Conservation (phyloP, 1,284 basidiomycete species). For the Rhodotorula sp. region DNA sequence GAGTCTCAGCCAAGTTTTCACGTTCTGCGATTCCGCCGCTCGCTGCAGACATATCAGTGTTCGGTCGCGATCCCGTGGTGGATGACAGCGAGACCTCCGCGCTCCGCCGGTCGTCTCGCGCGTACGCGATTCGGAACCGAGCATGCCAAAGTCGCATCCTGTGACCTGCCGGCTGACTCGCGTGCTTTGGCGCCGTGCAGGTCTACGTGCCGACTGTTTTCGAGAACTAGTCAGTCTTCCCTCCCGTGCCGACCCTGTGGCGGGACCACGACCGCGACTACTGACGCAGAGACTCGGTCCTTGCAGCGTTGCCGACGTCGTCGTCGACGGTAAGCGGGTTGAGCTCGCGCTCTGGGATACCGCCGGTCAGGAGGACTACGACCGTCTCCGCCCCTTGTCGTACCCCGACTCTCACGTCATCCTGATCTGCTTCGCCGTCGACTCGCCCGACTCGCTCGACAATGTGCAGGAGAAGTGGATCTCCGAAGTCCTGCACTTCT, state of each 20-base stretch:
- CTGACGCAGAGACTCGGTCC: neutral
- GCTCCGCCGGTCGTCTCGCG: too few species aligned
- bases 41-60: too few species aligned
- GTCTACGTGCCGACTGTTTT: conserved; percentile 97
- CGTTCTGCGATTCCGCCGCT: neutral
- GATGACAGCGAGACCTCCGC: too few species aligned
- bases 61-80: too few species aligned
- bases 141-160: neutral
- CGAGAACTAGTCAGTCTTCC: conserved; percentile 62
- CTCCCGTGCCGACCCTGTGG: neutral
- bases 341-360: conserved; percentile 98
- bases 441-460: conserved; percentile 88
- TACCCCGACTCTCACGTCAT: conserved; percentile 97
- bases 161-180: neutral
- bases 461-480: conserved; percentile 99
- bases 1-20: conserved; percentile 19
- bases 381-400: conserved; percentile 85
- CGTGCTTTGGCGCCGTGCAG: conserved; percentile 52
- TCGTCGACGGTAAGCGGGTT: conserved; percentile 82
- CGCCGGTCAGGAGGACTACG: conserved; percentile 97
- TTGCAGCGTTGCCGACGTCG: conserved; percentile 71
- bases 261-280: neutral
- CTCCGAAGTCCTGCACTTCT: conserved; percentile 96
- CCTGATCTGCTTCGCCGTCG: conserved; percentile 93
- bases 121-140: too few species aligned